Conservation (phyloP, 1,139 yeast genomes). For the Pichia sp. region DNA sequence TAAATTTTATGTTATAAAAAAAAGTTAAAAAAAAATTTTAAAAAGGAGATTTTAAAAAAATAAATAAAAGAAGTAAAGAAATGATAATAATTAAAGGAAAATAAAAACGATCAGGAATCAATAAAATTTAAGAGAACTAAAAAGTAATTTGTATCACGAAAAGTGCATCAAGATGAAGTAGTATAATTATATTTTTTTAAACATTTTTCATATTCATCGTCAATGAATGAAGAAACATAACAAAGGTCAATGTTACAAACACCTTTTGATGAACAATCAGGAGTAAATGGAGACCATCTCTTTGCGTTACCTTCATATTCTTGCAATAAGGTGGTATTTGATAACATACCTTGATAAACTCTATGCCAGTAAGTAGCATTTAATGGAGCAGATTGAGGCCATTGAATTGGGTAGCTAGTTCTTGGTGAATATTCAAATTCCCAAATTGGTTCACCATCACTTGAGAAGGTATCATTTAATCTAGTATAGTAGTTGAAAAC, state of each 20-base stretch:
- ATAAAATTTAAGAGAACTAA: too few species aligned
- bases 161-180: too few species aligned
- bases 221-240: conserved; percentile 35
- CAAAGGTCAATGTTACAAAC: conserved; percentile 40
- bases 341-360: conserved; percentile 29
- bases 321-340: conserved; percentile 13
- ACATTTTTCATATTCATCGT: conserved; percentile 28
- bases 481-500: conserved; percentile 50
- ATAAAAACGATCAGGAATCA: too few species aligned
- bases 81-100: too few species aligned
- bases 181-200: conserved; percentile 8
- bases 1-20: too few species aligned
- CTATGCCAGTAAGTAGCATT: conserved; percentile 57
- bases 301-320: conserved; percentile 40
- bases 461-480: conserved; percentile 47
- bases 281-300: conserved; percentile 48
- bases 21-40: too few species aligned
- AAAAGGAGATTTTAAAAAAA: too few species aligned
- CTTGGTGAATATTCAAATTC: conserved; percentile 49
- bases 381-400: conserved; percentile 49
- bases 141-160: too few species aligned
- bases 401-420: conserved; percentile 36
- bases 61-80: too few species aligned
- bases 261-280: conserved; percentile 34
- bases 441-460: conserved; percentile 50